phyloP scores from a whole-genome alignment of 192 early-diverging fungal genomes.

The Backusella macrospora region DNA sequence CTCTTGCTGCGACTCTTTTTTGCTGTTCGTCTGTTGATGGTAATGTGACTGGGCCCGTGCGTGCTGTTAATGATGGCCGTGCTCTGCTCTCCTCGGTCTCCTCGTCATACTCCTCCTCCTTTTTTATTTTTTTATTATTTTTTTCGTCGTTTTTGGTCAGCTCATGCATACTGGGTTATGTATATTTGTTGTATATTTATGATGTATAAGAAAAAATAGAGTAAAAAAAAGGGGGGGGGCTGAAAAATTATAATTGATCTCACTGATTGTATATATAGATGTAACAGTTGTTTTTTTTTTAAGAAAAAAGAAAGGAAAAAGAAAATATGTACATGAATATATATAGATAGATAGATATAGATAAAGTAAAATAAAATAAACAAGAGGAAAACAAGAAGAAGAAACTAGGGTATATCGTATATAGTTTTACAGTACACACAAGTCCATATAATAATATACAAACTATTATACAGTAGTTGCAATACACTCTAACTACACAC shows the following conservation, averaged over 20 bases:
- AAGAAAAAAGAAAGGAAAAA: background rate
- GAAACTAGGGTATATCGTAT: background rate
- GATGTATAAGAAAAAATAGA: no score
- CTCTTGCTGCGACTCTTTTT: slow-evolving; percentile 23
- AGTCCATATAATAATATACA: background rate
- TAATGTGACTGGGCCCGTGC: slow-evolving; percentile 25
- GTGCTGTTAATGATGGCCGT: slow-evolving; percentile 17
- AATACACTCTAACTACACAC: no score
- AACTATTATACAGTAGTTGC: background rate
- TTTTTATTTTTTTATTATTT: background rate
- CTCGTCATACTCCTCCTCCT: background rate
- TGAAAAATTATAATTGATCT: background rate
- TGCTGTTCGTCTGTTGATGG: slow-evolving; percentile 16
- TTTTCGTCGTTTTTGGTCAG: no score
- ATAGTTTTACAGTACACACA: background rate
- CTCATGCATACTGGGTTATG: no score
- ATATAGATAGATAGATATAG: background rate
- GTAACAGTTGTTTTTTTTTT: background rate
- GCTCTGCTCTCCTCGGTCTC: slow-evolving; percentile 2
- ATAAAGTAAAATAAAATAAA: background rate
- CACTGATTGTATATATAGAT: background rate
- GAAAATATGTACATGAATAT: slow-evolving; percentile 13
- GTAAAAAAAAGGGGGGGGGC: background rate
- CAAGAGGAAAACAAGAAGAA: background rate
- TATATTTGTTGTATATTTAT: no score